These are phyloP conservation scores for Aspergillus sp. DNA, from an alignment of 2,329 filamentous ascomycete genomes.

Conservation along the genomic window DNA sequence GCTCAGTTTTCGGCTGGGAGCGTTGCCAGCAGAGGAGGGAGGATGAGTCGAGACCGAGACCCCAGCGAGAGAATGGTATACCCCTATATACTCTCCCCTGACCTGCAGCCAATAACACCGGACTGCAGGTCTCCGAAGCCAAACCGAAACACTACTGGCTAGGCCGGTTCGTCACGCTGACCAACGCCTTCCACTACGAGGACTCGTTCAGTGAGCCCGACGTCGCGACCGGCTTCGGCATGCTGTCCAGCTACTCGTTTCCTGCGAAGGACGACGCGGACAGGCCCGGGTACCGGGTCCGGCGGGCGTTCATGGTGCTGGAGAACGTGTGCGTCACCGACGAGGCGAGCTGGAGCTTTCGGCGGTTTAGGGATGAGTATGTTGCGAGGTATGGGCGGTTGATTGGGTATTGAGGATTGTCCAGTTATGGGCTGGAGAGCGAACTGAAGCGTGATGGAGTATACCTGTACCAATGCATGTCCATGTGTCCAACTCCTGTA, in stretches of 20 bases:
- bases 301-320: constrained; percentile 26
- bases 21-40: constrained; percentile 1
- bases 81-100: neutral
- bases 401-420: constrained; percentile 6
- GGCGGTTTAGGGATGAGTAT: constrained; percentile 20
- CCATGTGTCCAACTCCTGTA: neutral
- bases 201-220: constrained; percentile 23
- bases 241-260: constrained; percentile 13
- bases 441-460: neutral
- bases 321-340: constrained; percentile 24
- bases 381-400: constrained; percentile 12
- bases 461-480: neutral
- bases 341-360: constrained; percentile 26
- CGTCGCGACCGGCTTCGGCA: constrained; percentile 16
- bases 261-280: constrained; percentile 6
- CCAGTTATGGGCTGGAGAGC: neutral
- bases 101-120: neutral
- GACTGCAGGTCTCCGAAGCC: constrained; percentile 11
- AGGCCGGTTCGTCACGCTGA: constrained; percentile 21
- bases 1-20: neutral
- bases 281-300: constrained; percentile 15
- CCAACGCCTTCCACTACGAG: constrained; percentile 23
- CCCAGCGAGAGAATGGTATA: constrained; percentile 9
- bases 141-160: constrained; percentile 23
- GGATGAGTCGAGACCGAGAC: constrained; percentile 4